phyloP scores from a whole-genome alignment of 2,329 filamentous ascomycete genomes.

The Eutypa lata region DNA sequence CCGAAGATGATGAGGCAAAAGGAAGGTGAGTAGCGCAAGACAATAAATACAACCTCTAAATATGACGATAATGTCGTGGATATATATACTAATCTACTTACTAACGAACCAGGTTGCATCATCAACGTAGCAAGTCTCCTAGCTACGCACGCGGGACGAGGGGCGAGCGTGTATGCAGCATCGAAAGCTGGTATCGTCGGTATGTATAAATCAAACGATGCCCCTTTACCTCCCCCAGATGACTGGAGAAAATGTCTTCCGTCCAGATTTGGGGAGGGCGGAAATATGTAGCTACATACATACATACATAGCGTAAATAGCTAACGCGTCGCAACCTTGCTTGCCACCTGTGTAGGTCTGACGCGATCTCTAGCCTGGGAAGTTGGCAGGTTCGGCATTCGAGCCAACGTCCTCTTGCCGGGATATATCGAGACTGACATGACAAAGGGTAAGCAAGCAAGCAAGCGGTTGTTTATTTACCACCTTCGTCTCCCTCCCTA shows the following conservation, averaged over 20 bases:
- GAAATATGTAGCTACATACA: too few relatives aligned
- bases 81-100: too few relatives aligned
- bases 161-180: slow-evolving; percentile 72
- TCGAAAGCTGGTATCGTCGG: slow-evolving; percentile 79
- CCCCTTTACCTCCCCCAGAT: background rate
- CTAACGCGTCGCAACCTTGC: slow-evolving; percentile 1
- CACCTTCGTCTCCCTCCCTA: slow-evolving; percentile 6
- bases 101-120: slow-evolving; percentile 69
- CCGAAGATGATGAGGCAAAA: slow-evolving; percentile 43
- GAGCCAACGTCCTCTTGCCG: slow-evolving; percentile 78
- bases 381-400: slow-evolving; percentile 57
- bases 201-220: slow-evolving; percentile 27
- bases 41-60: too few relatives aligned
- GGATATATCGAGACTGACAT: slow-evolving; percentile 82
- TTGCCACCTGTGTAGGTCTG: slow-evolving; percentile 56
- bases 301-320: background rate
- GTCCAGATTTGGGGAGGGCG: background rate
- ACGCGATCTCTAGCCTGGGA: slow-evolving; percentile 66
- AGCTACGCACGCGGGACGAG: slow-evolving; percentile 64
- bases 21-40: slow-evolving; percentile 16
- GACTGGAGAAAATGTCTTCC: background rate
- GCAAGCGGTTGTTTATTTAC: background rate
- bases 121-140: slow-evolving; percentile 81
- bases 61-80: too few relatives aligned
- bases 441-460: slow-evolving; percentile 58